These are phyloP conservation scores for Lactarius pseudohatsudake DNA, from an alignment of 768 basidiomycete genomes.

Conservation along the genomic window DNA sequence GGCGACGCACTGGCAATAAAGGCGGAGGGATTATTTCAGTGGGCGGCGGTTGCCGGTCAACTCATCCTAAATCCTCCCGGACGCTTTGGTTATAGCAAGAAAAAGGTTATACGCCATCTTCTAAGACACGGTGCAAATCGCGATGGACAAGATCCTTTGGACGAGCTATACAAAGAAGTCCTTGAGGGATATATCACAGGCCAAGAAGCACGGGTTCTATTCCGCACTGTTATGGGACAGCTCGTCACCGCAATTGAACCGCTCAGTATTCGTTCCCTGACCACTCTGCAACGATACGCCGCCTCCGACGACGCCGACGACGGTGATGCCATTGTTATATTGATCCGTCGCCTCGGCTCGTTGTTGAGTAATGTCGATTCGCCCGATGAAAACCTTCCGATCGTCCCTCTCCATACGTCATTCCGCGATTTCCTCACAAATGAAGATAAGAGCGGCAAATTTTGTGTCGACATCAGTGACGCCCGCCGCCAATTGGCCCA, in stretches of 20 bases:
- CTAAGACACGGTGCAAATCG: not conserved
- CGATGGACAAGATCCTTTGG: not conserved
- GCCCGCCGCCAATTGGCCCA: not conserved
- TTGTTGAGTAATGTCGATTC: constrained; percentile 5
- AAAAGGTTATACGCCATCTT: too few relatives aligned
- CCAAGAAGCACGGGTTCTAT: not conserved
- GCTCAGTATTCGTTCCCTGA: not conserved
- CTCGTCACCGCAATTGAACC: not conserved
- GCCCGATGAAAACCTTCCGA: not conserved
- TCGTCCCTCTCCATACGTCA: not conserved
- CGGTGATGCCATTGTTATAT: not conserved
- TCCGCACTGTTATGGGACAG: not conserved
- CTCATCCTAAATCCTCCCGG: not conserved
- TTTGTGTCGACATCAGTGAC: not conserved
- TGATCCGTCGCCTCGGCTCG: not conserved
- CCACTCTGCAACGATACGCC: not conserved
- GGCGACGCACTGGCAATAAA: not conserved
- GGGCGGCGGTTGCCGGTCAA: not conserved
- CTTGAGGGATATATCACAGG: too few relatives aligned
- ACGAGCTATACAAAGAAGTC: too few relatives aligned
- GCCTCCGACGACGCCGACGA: not conserved
- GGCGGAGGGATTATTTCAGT: constrained; percentile 1
- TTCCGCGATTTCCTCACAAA: constrained; percentile 4
- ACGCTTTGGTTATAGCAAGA: too few relatives aligned
- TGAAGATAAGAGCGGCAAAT: not conserved